These are phyloP conservation scores for Phyllosticta citribraziliensis DNA, from an alignment of 2,329 filamentous ascomycete species.

Conservation along the genomic window DNA sequence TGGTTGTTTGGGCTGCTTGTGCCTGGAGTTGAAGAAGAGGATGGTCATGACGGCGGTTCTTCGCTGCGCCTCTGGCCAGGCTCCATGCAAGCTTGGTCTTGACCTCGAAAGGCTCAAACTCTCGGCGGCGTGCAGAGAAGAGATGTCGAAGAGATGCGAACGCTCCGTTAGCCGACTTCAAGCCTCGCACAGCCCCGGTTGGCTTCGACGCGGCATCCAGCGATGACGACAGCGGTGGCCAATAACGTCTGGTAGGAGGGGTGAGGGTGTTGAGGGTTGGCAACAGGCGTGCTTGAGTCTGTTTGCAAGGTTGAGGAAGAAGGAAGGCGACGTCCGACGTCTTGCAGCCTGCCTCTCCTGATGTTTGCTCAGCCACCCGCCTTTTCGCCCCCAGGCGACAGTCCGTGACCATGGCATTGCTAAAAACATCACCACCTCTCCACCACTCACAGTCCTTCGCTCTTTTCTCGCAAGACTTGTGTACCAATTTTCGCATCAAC, in stretches of 20 bases:
- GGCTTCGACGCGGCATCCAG: constrained; percentile 1
- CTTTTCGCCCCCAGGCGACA: too few relatives aligned
- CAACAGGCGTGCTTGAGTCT: neutral
- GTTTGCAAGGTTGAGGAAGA: neutral
- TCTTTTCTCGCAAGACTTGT: too few relatives aligned
- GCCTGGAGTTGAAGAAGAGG: constrained; percentile 1
- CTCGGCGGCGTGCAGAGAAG: neutral
- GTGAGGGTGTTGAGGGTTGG: neutral
- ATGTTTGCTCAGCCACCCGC: neutral
- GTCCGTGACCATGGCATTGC: too few relatives aligned
- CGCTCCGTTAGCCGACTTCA: constrained; percentile 2
- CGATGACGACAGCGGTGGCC: constrained; percentile 4
- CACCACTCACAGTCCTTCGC: too few relatives aligned
- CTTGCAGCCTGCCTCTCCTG: neutral
- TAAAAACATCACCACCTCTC: too few relatives aligned
- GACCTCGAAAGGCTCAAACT: neutral
- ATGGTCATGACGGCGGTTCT: constrained; percentile 2
- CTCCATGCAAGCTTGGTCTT: neutral
- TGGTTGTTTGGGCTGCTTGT: constrained; percentile 7
- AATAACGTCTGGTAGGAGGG: neutral
- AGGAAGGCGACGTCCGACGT: neutral
- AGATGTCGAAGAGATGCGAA: neutral
- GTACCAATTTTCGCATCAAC: too few relatives aligned
- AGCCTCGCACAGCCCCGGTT: constrained; percentile 9
- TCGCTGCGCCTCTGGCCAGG: neutral